Percentiles rank a stretch among this genome's conserved stretches.
phyloP scores from a whole-genome alignment of 2,329 filamentous ascomycete species.

The Mycosphaerella sp. region DNA sequence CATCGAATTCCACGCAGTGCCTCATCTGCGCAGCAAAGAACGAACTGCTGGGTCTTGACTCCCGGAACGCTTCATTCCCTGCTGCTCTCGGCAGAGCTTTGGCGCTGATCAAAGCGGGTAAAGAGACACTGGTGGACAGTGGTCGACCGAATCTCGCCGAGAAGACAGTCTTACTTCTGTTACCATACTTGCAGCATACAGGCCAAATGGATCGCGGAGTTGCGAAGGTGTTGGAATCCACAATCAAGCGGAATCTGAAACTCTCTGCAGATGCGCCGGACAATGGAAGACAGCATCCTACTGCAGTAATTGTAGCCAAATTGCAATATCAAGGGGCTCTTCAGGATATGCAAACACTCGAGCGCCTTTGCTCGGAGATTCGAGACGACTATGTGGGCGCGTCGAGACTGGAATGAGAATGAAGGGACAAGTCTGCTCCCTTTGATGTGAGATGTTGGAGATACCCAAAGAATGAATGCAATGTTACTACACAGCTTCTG shows the following conservation, averaged over 20 bases:
- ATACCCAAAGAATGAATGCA: neutral
- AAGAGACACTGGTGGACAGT: constrained; percentile 34
- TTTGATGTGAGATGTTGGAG: neutral
- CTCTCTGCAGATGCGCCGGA: constrained; percentile 2
- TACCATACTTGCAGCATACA: constrained; percentile 41
- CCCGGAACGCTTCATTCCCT: constrained; percentile 65
- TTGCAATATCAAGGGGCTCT: constrained; percentile 6
- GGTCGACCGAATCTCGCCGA: constrained; percentile 38
- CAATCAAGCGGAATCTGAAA: constrained; percentile 32
- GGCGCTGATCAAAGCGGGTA: constrained; percentile 52
- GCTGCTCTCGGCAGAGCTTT: constrained; percentile 62
- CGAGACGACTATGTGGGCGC: constrained; percentile 7
- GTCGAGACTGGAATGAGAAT: neutral
- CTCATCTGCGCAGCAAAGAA: constrained; percentile 64
- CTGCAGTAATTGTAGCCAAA: constrained; percentile 5
- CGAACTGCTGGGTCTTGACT: constrained; percentile 60
- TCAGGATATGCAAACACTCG: constrained; percentile 7
- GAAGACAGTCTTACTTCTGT: constrained; percentile 46
- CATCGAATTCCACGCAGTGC: constrained; percentile 51
- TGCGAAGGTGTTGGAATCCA: constrained; percentile 45
- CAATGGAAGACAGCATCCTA: constrained; percentile 4
- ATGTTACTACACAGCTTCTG: neutral
- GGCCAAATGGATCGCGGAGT: constrained; percentile 48
- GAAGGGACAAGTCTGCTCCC: neutral
- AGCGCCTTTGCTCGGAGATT: constrained; percentile 4